Base-by-base conservation (phyloP, 345 rosid species). In the Crucihimalaya himalaica region DNA sequence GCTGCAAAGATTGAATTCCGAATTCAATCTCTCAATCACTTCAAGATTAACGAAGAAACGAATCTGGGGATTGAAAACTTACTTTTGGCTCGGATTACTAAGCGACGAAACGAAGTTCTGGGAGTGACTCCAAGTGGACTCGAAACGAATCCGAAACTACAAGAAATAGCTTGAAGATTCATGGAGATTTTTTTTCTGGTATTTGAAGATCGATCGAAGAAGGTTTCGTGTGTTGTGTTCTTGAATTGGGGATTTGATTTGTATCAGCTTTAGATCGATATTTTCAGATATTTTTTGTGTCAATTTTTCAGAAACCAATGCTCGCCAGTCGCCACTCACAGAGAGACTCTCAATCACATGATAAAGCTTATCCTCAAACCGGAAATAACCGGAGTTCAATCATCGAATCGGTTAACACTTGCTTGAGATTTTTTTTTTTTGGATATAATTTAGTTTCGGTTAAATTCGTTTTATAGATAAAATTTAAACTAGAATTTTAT, bases 51-150 rank as follows among this genome's bases (percentile, higher is more conserved):
- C 12, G 8, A 70, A 59, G 3, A 15, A 27, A 15, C 7, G 32
- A 45, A 58, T 27, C 16, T 32, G 5, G 12, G 6, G 51, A 48
- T 39, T n/a, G 28, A 62, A 55, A 12, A 1, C 37, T 60, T 63
- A 88, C 96, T 74, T 62, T 83, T 42, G 15, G 88, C 88, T 43
- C 83, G 86, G 76, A 86, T 56, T 15, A 70, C 77, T 55, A 81
- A 71, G 82, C 84, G 84, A 28, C 66, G 81, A 67, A 16, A 68
- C 54, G 78, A 45, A 54, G 79, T 63, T 74, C 47, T 82, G 13
- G 86, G 81, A 6, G 88, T 78, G 53, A 51, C 8, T 9, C 66
- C 74, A 57, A 68, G 43, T 57, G 85, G 72, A 58, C 72, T 55
- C 40, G 88, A 84, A 57, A 83, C 68, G 83, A 64, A 63, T 19